Percentiles rank a stretch among this genome's conserved stretches.
These are phyloP conservation scores for Quaeritorhiza haematococci DNA, from an alignment of 371 early-diverging fungal species.

Conservation along the genomic window DNA sequence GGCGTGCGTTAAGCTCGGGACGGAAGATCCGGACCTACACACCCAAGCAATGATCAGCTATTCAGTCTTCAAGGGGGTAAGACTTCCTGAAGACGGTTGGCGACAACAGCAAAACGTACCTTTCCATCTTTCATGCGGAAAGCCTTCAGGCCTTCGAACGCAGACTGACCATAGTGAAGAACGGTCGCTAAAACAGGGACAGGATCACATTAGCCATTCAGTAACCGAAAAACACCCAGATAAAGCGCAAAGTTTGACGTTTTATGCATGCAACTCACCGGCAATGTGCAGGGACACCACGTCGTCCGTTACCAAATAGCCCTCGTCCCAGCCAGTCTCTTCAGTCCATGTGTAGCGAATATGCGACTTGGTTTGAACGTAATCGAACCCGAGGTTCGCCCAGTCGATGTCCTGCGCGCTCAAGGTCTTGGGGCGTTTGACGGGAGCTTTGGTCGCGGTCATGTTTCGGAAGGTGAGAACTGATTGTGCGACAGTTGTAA, in stretches of 20 bases:
- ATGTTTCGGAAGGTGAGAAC: too few species aligned
- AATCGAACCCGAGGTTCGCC: slow-evolving; percentile 64
- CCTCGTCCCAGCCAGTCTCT: slow-evolving; percentile 58
- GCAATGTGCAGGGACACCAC: slow-evolving; percentile 35
- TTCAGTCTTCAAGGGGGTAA: too few species aligned
- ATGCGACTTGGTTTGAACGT: slow-evolving; percentile 58
- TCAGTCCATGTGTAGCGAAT: slow-evolving; percentile 55
- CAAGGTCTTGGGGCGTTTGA: not conserved
- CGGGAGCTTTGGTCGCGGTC: too few species aligned
- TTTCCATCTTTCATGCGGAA: slow-evolving; percentile 68
- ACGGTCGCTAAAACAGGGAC: slow-evolving; percentile 48
- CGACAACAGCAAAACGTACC: slow-evolving; percentile 10
- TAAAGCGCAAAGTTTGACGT: not conserved
- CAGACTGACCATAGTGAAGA: slow-evolving; percentile 71
- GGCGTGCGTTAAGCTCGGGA: slow-evolving; percentile 65
- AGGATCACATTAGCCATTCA: not conserved
- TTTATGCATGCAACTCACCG: not conserved
- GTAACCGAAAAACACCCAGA: not conserved
- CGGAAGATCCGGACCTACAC: slow-evolving; percentile 64
- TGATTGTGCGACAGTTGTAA: too few species aligned
- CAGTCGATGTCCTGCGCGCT: slow-evolving; percentile 52
- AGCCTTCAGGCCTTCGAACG: slow-evolving; percentile 81
- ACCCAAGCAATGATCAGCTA: not conserved
- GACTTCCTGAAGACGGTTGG: not conserved
- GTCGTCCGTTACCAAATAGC: slow-evolving; percentile 48